Conservation (phyloP, 148 eudicot species). For the Silene conica region DNA sequence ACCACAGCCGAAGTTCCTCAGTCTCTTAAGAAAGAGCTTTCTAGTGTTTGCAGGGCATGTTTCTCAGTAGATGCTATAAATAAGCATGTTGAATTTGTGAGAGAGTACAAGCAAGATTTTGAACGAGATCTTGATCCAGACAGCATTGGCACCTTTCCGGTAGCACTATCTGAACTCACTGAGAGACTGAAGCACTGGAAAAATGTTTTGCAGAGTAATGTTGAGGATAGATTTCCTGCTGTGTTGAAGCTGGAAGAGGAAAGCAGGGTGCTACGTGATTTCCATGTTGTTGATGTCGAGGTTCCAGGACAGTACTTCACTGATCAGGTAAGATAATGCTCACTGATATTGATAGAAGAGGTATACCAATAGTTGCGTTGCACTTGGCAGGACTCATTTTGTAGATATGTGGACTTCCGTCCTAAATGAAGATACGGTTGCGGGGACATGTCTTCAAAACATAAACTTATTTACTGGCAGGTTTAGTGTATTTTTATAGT, state of each 20-base stretch:
- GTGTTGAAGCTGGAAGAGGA: slow-evolving; percentile 95
- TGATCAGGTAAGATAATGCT: slow-evolving; percentile 60
- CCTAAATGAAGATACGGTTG: too few species aligned
- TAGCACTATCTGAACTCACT: slow-evolving; percentile 74
- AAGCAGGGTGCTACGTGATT: slow-evolving; percentile 92
- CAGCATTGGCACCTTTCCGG: slow-evolving; percentile 78
- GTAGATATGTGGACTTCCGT: too few species aligned
- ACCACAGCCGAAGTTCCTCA: slow-evolving; percentile 97
- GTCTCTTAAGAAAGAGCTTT: slow-evolving; percentile 95
- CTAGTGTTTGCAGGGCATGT: slow-evolving; percentile 96
- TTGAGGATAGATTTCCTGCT: slow-evolving; percentile 96
- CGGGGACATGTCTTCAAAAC: too few species aligned
- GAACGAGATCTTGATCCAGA: slow-evolving; percentile 99
- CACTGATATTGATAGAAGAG: neutral
- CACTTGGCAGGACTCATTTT: too few species aligned
- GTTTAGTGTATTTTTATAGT: too few species aligned
- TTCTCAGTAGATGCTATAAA: slow-evolving; percentile 97
- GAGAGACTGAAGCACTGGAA: slow-evolving; percentile 95
- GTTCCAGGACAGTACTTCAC: slow-evolving; percentile 94
- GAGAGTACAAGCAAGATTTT: slow-evolving; percentile 94
- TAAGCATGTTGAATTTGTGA: slow-evolving; percentile 92
- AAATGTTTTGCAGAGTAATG: slow-evolving; percentile 92
- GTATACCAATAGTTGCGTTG: neutral
- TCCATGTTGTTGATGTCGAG: slow-evolving; percentile 95
- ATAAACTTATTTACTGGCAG: too few species aligned